Percentiles rank a stretch among this genome's conserved stretches.
Conservation (phyloP, 2,329 filamentous ascomycete species). For the Aureobasidium sp. region DNA sequence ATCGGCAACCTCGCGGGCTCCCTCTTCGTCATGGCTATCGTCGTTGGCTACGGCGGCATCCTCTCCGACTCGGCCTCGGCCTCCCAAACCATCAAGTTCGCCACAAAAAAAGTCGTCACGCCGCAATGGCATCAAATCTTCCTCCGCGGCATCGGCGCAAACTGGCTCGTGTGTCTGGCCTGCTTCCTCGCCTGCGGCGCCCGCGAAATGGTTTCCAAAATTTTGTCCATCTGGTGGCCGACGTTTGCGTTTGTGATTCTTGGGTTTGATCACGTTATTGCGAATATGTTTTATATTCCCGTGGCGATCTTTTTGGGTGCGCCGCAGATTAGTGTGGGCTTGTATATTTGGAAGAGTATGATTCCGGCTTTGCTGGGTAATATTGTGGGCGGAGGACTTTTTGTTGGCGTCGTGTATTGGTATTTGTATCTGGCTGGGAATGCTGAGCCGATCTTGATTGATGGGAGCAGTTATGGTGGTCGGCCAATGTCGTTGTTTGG, state of each 20-base stretch:
- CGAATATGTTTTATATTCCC: constrained; percentile 45
- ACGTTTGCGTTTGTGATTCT: constrained; percentile 46
- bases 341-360: constrained; percentile 54
- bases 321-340: constrained; percentile 38
- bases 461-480: background rate
- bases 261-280: constrained; percentile 49
- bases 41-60: constrained; percentile 27
- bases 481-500: background rate
- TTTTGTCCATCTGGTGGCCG: constrained; percentile 51
- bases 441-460: constrained; percentile 1
- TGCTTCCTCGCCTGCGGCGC: constrained; percentile 44
- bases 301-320: constrained; percentile 45
- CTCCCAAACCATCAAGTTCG: constrained; percentile 39
- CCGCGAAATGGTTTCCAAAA: constrained; percentile 47
- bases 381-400: constrained; percentile 47
- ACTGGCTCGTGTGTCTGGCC: constrained; percentile 46
- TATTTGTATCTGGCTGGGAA: constrained; percentile 30
- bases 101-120: constrained; percentile 43
- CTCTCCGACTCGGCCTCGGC: constrained; percentile 35
- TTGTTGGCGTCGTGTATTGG: constrained; percentile 47
- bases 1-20: constrained; percentile 28
- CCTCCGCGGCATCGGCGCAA: constrained; percentile 44
- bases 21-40: constrained; percentile 27
- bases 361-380: constrained; percentile 50
- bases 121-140: constrained; percentile 49